Conservation (phyloP, 495 filamentous ascomycete species). For the Pseudoneurospora amorphoporcata region DNA sequence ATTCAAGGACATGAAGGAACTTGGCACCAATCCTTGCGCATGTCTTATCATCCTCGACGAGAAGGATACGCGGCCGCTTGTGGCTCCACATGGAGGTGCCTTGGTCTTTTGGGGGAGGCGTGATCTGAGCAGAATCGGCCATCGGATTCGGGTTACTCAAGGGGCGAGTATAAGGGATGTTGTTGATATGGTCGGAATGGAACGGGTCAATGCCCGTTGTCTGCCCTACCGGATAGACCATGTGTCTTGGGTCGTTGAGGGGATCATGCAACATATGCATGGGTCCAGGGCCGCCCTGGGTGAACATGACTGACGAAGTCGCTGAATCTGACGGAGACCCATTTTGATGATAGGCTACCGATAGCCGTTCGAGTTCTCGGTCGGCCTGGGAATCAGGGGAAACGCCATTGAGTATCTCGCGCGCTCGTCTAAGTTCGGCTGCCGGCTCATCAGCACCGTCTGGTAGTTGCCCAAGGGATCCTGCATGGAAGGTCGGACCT, state of each 20-base stretch:
- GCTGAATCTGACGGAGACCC: conserved; percentile 39
- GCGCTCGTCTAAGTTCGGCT: conserved; percentile 78
- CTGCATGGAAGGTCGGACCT: conserved; percentile 20
- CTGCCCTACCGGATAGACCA: conserved; percentile 84
- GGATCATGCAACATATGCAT: conserved; percentile 35
- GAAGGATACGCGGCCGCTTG: conserved; percentile 71
- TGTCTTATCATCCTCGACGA: conserved; percentile 93
- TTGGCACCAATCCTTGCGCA: conserved; percentile 91
- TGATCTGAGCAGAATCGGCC: conserved; percentile 17
- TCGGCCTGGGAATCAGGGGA: conserved; percentile 72
- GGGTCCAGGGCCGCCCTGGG: conserved; percentile 23
- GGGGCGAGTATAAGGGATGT: conserved; percentile 69
- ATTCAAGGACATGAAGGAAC: conserved; percentile 81
- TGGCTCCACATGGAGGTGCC: conserved; percentile 50
- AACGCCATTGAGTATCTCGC: conserved; percentile 74
- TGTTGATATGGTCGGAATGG: conserved; percentile 86
- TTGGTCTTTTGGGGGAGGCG: conserved; percentile 22
- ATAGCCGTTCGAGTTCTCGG: conserved; percentile 65
- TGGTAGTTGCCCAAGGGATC: conserved; percentile 24
- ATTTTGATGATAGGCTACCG: conserved; percentile 55
- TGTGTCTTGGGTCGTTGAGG: conserved; percentile 60
- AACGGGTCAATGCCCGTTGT: conserved; percentile 90
- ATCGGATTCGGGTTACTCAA: conserved; percentile 25
- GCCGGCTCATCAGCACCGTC: conserved; percentile 56
- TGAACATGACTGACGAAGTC: conserved; percentile 34